phyloP scores from a whole-genome alignment of 169 alveolate genomes.

The Plasmodium malariae region DNA sequence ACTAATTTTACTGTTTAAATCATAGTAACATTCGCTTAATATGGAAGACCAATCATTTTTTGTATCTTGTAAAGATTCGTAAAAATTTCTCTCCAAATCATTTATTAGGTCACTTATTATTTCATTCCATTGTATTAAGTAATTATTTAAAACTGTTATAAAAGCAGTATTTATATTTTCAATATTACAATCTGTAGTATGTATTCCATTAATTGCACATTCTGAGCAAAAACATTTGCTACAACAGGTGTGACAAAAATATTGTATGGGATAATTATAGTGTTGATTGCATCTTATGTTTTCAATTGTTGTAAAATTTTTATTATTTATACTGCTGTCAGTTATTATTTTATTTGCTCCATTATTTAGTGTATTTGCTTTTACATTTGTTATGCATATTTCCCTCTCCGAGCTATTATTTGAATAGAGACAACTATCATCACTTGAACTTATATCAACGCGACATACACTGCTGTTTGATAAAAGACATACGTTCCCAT shows the following conservation, averaged over 20 bases:
- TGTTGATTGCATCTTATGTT: constrained; percentile 86
- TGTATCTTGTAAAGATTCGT: constrained; percentile 81
- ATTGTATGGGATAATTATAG: constrained; percentile 86
- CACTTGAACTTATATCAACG: constrained; percentile 27
- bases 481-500: constrained; percentile 11
- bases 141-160: constrained; percentile 79
- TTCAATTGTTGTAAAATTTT: constrained; percentile 76
- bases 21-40: constrained; percentile 64
- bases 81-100: constrained; percentile 79
- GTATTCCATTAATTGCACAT: constrained; percentile 82
- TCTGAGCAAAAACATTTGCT: constrained; percentile 84
- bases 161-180: constrained; percentile 83
- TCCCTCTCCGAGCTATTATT: constrained; percentile 23
- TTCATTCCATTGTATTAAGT: constrained; percentile 83
- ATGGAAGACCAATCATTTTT: constrained; percentile 81
- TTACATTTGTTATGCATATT: constrained; percentile 51
- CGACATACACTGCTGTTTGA: background rate
- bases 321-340: constrained; percentile 27
- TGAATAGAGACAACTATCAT: constrained; percentile 18
- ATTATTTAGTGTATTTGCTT: background rate
- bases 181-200: constrained; percentile 81
- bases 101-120: constrained; percentile 78
- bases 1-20: constrained; percentile 39
- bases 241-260: constrained; percentile 84
- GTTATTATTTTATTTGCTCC: background rate